phyloP scores from a whole-genome alignment of 148 eudicot genomes.

The Linanthus parryae region DNA sequence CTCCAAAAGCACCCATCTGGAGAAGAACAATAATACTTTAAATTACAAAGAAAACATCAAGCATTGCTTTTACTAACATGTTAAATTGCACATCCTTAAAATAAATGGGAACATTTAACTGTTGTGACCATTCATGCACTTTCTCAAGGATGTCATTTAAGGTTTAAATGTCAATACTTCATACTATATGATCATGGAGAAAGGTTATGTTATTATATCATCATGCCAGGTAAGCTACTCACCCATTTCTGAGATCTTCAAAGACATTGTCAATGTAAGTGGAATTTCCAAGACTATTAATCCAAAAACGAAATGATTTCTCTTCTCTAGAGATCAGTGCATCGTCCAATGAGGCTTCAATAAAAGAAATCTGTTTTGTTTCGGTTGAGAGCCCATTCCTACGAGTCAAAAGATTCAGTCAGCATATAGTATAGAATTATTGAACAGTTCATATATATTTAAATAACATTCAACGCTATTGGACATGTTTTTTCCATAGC shows the following conservation, averaged over 20 bases:
- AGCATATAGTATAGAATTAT: no score
- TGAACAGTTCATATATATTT: no score
- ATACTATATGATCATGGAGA: no score
- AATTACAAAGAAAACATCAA: no score
- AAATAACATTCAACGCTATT: no score
- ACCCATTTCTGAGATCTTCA: conserved; percentile 99
- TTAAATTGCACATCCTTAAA: conserved; percentile 1
- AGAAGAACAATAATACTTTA: no score
- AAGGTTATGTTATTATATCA: no score
- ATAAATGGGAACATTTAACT: neutral
- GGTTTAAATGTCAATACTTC: no score
- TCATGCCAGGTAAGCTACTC: conserved; percentile 29
- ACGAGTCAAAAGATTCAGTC: conserved; percentile 17
- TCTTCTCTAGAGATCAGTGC: conserved; percentile 87
- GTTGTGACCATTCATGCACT: no score
- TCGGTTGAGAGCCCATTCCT: conserved; percentile 97
- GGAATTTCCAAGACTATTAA: conserved; percentile 88
- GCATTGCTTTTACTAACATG: neutral
- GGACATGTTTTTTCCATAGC: no score
- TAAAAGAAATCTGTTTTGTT: conserved; percentile 80
- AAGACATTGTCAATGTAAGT: conserved; percentile 79
- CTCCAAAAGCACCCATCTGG: conserved; percentile 91
- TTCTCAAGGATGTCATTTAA: no score
- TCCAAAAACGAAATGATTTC: conserved; percentile 88
- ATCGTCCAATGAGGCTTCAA: conserved; percentile 75